Evolutionary conservation across 2,329 filamentous ascomycete genomes (phyloP).

Genomic region (Chrysoporthe austroafricana): DNA sequence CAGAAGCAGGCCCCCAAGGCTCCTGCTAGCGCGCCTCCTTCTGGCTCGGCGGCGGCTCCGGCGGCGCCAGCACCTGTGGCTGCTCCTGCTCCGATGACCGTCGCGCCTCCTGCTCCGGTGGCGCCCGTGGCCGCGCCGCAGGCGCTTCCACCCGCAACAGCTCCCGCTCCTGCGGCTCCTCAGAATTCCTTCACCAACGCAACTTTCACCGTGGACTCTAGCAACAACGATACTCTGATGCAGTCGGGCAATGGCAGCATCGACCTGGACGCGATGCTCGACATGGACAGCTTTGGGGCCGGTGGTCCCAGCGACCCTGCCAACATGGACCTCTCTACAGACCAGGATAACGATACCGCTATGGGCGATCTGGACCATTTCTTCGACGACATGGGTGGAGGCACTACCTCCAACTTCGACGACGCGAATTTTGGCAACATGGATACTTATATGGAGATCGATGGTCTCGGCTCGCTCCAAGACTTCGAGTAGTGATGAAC

Average conservation of each 20-base stretch:
- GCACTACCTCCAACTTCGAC: slow-evolving; percentile 43
- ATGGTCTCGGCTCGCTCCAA: slow-evolving; percentile 20
- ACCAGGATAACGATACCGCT: slow-evolving; percentile 34
- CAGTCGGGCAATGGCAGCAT: slow-evolving; percentile 12
- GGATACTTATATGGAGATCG: slow-evolving; percentile 23
- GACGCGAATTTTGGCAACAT: slow-evolving; percentile 26
- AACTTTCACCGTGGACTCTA: slow-evolving; percentile 26
- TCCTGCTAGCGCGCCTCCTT: slow-evolving; percentile 19
- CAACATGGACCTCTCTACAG: slow-evolving; percentile 28
- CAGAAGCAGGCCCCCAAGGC: slow-evolving; percentile 21
- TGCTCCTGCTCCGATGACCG: background rate
- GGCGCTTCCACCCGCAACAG: slow-evolving; percentile 2
- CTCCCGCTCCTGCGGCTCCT: background rate
- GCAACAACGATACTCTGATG: slow-evolving; percentile 14
- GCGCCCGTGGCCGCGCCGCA: slow-evolving; percentile 6
- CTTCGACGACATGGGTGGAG: slow-evolving; percentile 49
- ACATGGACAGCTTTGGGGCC: slow-evolving; percentile 15
- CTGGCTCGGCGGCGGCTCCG: slow-evolving; percentile 11
- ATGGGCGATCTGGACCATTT: slow-evolving; percentile 48
- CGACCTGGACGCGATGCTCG: slow-evolving; percentile 21
- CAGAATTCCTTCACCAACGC: slow-evolving; percentile 27
- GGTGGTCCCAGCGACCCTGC: slow-evolving; percentile 21
- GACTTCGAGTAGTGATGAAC: background rate
- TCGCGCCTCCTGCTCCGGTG: slow-evolving; percentile 17
- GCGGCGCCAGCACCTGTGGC: slow-evolving; percentile 5